Percentiles rank a stretch among this genome's conserved stretches.
phyloP scores from a whole-genome alignment of 75 land plant species.

The Pinus albicaulis region DNA sequence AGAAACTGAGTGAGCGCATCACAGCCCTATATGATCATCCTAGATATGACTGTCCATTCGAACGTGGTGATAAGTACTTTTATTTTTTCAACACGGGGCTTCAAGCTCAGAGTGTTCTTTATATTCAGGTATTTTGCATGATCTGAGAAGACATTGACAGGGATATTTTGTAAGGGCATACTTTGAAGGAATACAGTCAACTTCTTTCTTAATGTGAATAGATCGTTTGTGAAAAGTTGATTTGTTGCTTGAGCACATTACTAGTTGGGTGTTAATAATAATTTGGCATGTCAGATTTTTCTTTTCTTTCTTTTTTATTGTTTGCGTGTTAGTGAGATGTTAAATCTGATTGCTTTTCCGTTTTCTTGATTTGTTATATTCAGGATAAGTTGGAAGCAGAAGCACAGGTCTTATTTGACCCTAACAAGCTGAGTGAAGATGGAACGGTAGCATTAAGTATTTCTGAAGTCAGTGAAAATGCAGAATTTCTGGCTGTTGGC shows the following conservation, averaged over 20 bases:
- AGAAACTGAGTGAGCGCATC: slow-evolving; percentile 53
- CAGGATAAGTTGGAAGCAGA: slow-evolving; percentile 77
- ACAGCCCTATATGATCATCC: slow-evolving; percentile 79
- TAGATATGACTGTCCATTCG: slow-evolving; percentile 64
- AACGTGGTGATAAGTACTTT: slow-evolving; percentile 79
- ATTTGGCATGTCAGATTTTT: not conserved
- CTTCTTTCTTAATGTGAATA: too few species aligned
- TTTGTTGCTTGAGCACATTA: not conserved
- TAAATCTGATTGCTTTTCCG: not conserved
- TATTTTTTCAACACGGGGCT: slow-evolving; percentile 86
- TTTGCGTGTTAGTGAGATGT: not conserved
- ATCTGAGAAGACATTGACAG: too few species aligned
- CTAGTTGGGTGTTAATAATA: not conserved
- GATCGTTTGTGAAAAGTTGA: too few species aligned
- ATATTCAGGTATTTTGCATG: slow-evolving; percentile 59
- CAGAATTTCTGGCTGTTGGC: slow-evolving; percentile 79
- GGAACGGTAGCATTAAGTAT: slow-evolving; percentile 75
- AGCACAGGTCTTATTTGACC: slow-evolving; percentile 31
- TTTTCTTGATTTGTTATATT: slow-evolving; percentile 3
- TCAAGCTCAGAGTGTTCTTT: slow-evolving; percentile 89
- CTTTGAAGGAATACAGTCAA: too few species aligned
- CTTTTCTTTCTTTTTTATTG: not conserved
- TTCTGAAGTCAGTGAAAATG: slow-evolving; percentile 72
- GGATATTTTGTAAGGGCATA: too few species aligned
- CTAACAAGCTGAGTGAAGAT: slow-evolving; percentile 82